Evolutionary conservation across 345 rosid genomes (phyloP).

Genomic region (Eucalyptus regnans): DNA sequence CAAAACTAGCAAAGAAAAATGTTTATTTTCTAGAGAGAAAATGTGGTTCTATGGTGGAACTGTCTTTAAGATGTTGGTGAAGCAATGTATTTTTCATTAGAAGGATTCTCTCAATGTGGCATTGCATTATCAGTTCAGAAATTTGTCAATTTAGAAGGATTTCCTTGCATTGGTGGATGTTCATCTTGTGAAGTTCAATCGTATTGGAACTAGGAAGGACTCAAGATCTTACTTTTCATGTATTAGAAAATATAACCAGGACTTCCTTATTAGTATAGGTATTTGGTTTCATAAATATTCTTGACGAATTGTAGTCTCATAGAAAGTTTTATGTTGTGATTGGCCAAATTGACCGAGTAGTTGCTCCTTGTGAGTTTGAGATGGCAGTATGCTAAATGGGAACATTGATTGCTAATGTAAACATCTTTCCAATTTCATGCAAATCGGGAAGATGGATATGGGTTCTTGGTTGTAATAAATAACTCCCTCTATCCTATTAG

Average conservation of each 20-base stretch:
- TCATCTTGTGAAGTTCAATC: background rate
- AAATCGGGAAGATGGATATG: background rate
- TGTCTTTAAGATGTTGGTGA: background rate
- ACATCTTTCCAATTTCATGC: background rate
- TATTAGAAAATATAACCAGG: background rate
- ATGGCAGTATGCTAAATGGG: background rate
- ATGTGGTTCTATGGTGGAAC: background rate
- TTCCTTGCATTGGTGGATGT: background rate
- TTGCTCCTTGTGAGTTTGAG: background rate
- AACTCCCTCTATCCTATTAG: background rate
- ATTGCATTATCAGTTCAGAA: background rate
- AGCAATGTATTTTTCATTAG: background rate
- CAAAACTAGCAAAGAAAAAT: background rate
- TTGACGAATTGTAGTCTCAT: background rate
- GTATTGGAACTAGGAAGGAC: background rate
- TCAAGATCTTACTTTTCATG: background rate
- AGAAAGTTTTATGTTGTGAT: background rate
- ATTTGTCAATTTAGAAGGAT: background rate
- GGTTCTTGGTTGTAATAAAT: background rate
- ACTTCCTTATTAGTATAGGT: background rate
- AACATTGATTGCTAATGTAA: background rate
- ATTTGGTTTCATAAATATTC: background rate
- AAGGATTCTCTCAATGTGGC: background rate
- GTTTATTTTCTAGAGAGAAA: background rate
- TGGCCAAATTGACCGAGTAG: background rate